Evolutionary conservation across 2,329 filamentous ascomycete genomes (phyloP), one percentile per base, ranked within the genome.

Genomic region (Ceratocystis lukuohia): DNA sequence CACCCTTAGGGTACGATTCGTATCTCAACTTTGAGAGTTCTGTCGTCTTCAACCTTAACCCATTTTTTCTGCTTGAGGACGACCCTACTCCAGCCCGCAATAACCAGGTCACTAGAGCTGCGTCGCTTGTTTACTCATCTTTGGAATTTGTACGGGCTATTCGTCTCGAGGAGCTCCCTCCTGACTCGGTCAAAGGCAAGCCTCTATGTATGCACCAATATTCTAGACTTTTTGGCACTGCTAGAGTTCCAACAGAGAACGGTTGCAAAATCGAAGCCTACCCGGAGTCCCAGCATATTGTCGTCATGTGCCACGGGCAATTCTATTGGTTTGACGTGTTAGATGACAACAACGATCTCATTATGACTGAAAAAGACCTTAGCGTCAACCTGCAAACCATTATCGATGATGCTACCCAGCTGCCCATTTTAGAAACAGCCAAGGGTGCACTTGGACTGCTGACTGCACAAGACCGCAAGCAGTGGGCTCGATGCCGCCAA

Each of bases 241-340:
- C 94, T 59, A 85, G 94, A 70, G 89, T 99, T 7, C 94, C 94
- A 0, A 97, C 93, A 0, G 90, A 96, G 37, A 87, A 94, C 73
- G 94, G 94, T 4, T 99, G 94, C 74, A 88, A 96, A 71, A 97
- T 99, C 72, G 91, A 92, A 69, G 92, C 97, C 74, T 92, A 97
- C 72, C 89, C 91, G 0, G 84, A 87, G n/a, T 90, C 93, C 2
- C 96, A 91, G 77, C 94, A 99, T 74, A 80, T 99, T 46, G 88
- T 96, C 8, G 91, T 97, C 56, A 82, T 97, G 76, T 96, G 91
- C 73, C 89, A 93, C 70, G 94, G 94, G 1, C 94, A 99, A 71
- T 92, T 97, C 72, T 99, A 99, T 76, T 97, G 93, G 93, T 99
- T 99, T 72, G 94, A 99, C 75, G 92, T 96, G 1, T 80, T 99